Evolutionary conservation across 202 grass and related monocot genomes (phyloP), one percentile per base, ranked within the genome.

Genomic region (Tripidium arundinaceum): DNA sequence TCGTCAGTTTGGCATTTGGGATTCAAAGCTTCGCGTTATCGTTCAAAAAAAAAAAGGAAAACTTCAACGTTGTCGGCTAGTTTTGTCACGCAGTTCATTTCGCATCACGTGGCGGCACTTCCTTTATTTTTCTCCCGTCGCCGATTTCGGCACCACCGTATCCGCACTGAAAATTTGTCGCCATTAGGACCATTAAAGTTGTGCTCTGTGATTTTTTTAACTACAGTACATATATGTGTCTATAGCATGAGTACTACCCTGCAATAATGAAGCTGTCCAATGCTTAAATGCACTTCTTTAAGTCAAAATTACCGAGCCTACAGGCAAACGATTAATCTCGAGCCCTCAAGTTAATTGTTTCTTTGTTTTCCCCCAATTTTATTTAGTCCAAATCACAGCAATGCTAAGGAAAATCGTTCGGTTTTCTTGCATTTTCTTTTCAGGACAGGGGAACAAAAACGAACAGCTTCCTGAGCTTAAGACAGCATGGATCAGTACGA

Each of bases 401-500:
- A 27, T 37, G 38, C 14, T 15, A 40, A 9, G 29, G 18, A 70
- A 33, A n/a, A 21, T 5, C 15, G 3, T 39, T 8, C 4, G 60
- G 27, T 47, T 42, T 66, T 37, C 14, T 66, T 77, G 6, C 19
- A 29, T 26, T 78, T 83, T 67, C 13, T 83, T 74, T 78, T 45
- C 65, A 59, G 66, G 45, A 43, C 34, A 52, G 25, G 25, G 50
- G 43, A 14, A 14, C 3, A 24, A 62, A 63, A 29, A 1, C 13
- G 47, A 37, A 40, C 47, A 80, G 15, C 68, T 8, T 57, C 54
- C 52, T 55, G 52, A 55, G 52, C n/a, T 22, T 58, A 24, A 58
- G 34, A 57, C 50, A 72, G 14, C 67, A 98, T 98, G 96, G 96
- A 99, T 82, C 90, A 90, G 62, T 98, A 98, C 29, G 96, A 98